Evolutionary conservation across 1,284 basidiomycete species (phyloP).

Genomic region (Apiotrichum akiyoshidainum): DNA sequence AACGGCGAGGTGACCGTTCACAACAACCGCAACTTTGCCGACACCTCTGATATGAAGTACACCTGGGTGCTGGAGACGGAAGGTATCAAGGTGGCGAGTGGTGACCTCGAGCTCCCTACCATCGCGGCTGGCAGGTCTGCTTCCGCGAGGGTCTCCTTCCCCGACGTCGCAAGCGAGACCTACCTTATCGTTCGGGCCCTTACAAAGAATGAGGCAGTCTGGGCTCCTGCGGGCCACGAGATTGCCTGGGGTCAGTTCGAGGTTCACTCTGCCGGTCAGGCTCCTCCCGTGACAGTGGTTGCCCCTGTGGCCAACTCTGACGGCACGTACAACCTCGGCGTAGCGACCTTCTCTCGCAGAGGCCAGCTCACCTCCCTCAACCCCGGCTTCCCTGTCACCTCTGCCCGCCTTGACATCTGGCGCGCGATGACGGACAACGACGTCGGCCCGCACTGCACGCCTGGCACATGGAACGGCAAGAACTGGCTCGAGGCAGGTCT

Average conservation of each 20-base stretch:
- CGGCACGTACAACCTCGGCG: slow-evolving; percentile 12
- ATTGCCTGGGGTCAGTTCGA: slow-evolving; percentile 19
- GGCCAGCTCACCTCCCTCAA: slow-evolving; percentile 17
- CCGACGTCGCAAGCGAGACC: neutral
- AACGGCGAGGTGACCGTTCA: slow-evolving; percentile 5
- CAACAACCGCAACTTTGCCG: slow-evolving; percentile 18
- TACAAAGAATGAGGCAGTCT: slow-evolving; percentile 4
- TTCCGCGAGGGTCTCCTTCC: slow-evolving; percentile 4
- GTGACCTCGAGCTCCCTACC: slow-evolving; percentile 4
- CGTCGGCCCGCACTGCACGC: neutral
- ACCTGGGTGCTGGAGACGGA: slow-evolving; percentile 18
- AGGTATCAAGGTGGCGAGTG: slow-evolving; percentile 6
- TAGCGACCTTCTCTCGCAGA: slow-evolving; percentile 16
- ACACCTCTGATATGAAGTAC: slow-evolving; percentile 9
- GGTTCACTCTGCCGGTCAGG: neutral
- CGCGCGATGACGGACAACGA: slow-evolving; percentile 32
- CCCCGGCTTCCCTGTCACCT: neutral
- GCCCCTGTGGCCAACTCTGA: neutral
- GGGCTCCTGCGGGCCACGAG: slow-evolving; percentile 22
- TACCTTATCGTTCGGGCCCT: slow-evolving; percentile 8
- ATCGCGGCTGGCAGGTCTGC: neutral
- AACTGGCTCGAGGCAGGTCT: slow-evolving; percentile 17
- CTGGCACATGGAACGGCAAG: neutral
- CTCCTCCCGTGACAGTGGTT: too few relatives aligned
- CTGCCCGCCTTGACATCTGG: slow-evolving; percentile 19